A percentile compares a stretch with the other conserved stretches of the same genome.
phyloP scores from a whole-genome alignment of 768 basidiomycete genomes.

The Hericium erinaceus region DNA sequence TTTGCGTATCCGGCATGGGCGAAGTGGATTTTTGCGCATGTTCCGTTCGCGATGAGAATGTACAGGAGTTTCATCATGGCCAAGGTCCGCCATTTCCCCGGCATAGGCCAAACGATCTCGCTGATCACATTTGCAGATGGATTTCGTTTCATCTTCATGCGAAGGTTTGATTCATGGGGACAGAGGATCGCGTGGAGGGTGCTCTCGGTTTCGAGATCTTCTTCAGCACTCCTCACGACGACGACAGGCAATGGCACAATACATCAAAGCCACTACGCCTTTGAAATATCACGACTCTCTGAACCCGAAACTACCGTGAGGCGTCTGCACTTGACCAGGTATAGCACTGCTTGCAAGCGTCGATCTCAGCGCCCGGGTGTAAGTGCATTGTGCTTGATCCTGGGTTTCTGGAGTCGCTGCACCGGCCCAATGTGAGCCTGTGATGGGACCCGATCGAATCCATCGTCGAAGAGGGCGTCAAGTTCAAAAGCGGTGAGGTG shows the following conservation, averaged over 20 bases:
- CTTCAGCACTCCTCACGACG: neutral
- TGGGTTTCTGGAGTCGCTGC: conserved; percentile 43
- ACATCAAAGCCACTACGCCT: conserved; percentile 41
- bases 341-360: neutral
- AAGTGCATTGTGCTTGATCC: conserved; percentile 57
- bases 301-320: conserved; percentile 44
- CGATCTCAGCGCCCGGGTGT: conserved; percentile 41
- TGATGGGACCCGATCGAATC: conserved; percentile 39
- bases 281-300: conserved; percentile 19
- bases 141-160: neutral
- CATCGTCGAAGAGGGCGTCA: conserved; percentile 40
- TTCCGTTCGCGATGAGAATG: conserved; percentile 39
- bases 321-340: neutral
- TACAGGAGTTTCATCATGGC: conserved; percentile 42
- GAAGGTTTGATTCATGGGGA: neutral
- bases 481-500: conserved; percentile 38
- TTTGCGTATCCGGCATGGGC: conserved; percentile 32
- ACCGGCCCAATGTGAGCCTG: conserved; percentile 43
- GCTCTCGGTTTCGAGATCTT: neutral
- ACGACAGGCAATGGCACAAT: conserved; percentile 30
- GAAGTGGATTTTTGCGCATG: conserved; percentile 45
- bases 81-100: conserved; percentile 24
- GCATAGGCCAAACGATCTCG: neutral
- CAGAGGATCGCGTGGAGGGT: conserved; percentile 1
- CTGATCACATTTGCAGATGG: conserved; percentile 1